Conservation (phyloP, 257 asterid species). For the Plantago ovata region DNA sequence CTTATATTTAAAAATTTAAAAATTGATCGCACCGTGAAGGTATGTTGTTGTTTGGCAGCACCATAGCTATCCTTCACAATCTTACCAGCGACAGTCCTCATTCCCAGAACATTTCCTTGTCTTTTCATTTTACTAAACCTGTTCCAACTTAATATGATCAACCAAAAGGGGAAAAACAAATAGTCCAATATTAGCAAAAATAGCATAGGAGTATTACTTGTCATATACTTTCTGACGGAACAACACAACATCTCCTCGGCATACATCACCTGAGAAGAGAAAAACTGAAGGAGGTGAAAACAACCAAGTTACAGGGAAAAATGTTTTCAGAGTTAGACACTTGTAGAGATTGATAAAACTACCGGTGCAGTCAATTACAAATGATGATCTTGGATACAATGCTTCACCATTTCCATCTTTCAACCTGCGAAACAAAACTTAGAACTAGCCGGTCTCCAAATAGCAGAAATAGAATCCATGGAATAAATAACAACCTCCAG, state of each 20-base stretch:
- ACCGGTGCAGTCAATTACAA: slow-evolving; percentile 71
- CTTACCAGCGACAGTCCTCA: slow-evolving; percentile 68
- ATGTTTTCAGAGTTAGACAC: not conserved
- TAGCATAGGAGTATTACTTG: slow-evolving; percentile 26
- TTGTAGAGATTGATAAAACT: slow-evolving; percentile 1
- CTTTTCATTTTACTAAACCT: slow-evolving; percentile 48
- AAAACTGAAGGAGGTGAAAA: slow-evolving; percentile 9
- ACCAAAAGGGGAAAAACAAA: slow-evolving; percentile 7
- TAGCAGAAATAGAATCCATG: not conserved
- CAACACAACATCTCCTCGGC: slow-evolving; percentile 76
- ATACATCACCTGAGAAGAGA: slow-evolving; percentile 63
- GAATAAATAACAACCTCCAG: slow-evolving; percentile 38
- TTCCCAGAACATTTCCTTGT: slow-evolving; percentile 38
- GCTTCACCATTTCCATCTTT: slow-evolving; percentile 59
- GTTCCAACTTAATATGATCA: slow-evolving; percentile 20
- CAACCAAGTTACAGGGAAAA: slow-evolving; percentile 5
- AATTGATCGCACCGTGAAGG: slow-evolving; percentile 61
- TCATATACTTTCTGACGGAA: slow-evolving; percentile 62
- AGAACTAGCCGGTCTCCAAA: slow-evolving; percentile 5
- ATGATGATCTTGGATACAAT: slow-evolving; percentile 62
- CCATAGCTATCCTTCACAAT: slow-evolving; percentile 79
- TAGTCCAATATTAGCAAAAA: slow-evolving; percentile 11
- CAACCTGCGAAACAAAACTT: slow-evolving; percentile 41
- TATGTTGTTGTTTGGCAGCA: slow-evolving; percentile 75
- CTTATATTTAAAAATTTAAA: no score